These are phyloP conservation scores for Tieghemostelium lacteum DNA, from an alignment of 78 protist genomes.

Conservation along the genomic window DNA sequence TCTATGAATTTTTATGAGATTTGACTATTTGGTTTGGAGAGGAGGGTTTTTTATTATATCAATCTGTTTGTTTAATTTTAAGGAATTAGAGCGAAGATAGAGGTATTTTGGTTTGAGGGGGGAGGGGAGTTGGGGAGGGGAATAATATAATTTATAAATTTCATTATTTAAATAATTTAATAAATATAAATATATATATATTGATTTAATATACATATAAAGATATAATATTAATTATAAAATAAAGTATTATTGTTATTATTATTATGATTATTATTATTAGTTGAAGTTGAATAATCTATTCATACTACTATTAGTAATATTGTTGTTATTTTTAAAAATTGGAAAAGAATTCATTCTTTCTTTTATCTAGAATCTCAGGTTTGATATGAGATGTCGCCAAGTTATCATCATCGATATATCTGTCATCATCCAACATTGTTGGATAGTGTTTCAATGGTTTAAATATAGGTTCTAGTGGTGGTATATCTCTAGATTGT, in stretches of 20 bases:
- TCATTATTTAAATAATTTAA: too few species aligned
- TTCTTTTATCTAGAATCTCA: constrained; percentile 37
- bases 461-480: constrained; percentile 5
- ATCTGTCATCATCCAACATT: constrained; percentile 26
- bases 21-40: too few species aligned
- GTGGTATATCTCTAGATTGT: background rate
- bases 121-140: too few species aligned
- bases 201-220: too few species aligned
- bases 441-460: constrained; percentile 18
- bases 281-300: background rate
- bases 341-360: constrained; percentile 42
- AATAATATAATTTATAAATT: too few species aligned
- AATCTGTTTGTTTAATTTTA: too few species aligned
- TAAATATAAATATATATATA: too few species aligned
- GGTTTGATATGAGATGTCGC: constrained; percentile 2
- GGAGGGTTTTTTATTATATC: too few species aligned
- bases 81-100: too few species aligned
- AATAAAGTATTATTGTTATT: background rate
- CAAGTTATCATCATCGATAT: background rate
- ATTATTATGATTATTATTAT: background rate
- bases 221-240: too few species aligned
- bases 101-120: too few species aligned
- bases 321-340: constrained; percentile 8
- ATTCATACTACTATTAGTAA: background rate
- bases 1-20: too few species aligned